Evolutionary conservation across 371 early-diverging fungal species (phyloP).

Genomic region (Lichtheimia ramosa): DNA sequence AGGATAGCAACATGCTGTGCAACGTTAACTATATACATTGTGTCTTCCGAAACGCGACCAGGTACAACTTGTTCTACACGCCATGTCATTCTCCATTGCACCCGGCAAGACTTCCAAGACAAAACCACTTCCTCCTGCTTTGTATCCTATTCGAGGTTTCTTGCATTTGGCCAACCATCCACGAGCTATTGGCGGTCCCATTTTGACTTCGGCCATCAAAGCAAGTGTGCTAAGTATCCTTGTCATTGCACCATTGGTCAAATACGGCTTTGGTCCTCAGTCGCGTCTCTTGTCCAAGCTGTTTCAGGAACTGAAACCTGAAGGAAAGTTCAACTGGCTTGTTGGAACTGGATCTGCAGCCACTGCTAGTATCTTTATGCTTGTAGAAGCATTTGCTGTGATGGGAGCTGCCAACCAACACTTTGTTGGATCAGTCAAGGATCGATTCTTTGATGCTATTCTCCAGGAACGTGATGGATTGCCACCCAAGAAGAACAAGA

Average conservation of each 20-base stretch:
- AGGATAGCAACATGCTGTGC: too few relatives aligned
- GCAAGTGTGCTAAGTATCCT: constrained; percentile 30
- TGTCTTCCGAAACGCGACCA: too few relatives aligned
- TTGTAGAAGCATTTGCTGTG: constrained; percentile 29
- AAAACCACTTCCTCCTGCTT: constrained; percentile 8
- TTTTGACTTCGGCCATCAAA: constrained; percentile 32
- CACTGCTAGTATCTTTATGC: constrained; percentile 21
- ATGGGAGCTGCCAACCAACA: constrained; percentile 20
- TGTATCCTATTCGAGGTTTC: constrained; percentile 38
- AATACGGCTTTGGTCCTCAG: constrained; percentile 30
- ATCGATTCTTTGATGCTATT: constrained; percentile 38
- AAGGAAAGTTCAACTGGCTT: constrained; percentile 10
- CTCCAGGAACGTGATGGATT: constrained; percentile 24
- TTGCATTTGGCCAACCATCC: constrained; percentile 37
- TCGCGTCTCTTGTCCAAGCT: constrained; percentile 9
- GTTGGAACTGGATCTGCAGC: constrained; percentile 11
- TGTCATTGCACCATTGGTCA: constrained; percentile 25
- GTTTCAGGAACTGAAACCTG: constrained; percentile 3
- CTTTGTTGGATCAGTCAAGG: constrained; percentile 29
- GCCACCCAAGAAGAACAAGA: constrained; percentile 10
- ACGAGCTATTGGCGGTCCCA: constrained; percentile 24
- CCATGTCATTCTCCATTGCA: constrained; percentile 9
- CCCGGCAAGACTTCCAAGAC: constrained; percentile 8
- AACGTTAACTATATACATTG: too few relatives aligned
- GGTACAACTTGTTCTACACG: too few relatives aligned